Evolutionary conservation across 2,329 filamentous ascomycete genomes (phyloP), one percentile per base, ranked within the genome.

Genomic region (Aspergillus ochraceus): DNA sequence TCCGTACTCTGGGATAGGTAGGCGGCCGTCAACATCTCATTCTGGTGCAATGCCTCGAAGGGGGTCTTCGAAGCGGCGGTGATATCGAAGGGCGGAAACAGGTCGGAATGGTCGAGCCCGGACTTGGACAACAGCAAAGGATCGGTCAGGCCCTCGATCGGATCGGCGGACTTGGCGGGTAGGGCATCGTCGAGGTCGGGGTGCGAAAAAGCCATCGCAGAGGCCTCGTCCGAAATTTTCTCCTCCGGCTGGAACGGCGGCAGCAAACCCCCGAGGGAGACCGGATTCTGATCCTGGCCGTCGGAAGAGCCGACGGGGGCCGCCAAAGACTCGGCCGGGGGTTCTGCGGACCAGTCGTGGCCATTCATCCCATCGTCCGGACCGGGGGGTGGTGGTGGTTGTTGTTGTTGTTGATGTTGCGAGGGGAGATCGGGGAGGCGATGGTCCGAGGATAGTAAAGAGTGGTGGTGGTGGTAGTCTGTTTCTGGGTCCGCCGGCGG

Each of bases 11-110:
- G 72, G 20, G 73, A 71, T 32, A 77, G 69, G 53, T 76, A 78
- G 8, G 74, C 68, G n/a, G 73, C 71, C 2, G 72, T 72, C 24
- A 78, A 68, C 55, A 78, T 68, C 49, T 77, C 76, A 58, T 77
- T 75, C 30, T 78, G 76, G 26, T 76, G 69, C 6, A 77, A 66
- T 32, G 73, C 73, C 45, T 76, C 76, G 30, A 76, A 68, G 14
- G 74, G 68, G 50, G 70, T 71, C 59, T 71, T 73, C 3, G 75
- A 70, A 39, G 66, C 67, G 14, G 66, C 65, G 17, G 68, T 66
- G 45, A 74, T 65, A 52, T 77, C 75, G 53, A 76, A 74, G 17
- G 76, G 57, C 19, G 73, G 66, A 26, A 77, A 73, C 42, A 77
- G 67, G 19, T 73, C 73, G 45, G 70, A 63, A 46, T 74, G 68